These are phyloP conservation scores for Colletotrichum spinosum DNA, from an alignment of 2,329 filamentous ascomycete genomes.

Conservation along the genomic window DNA sequence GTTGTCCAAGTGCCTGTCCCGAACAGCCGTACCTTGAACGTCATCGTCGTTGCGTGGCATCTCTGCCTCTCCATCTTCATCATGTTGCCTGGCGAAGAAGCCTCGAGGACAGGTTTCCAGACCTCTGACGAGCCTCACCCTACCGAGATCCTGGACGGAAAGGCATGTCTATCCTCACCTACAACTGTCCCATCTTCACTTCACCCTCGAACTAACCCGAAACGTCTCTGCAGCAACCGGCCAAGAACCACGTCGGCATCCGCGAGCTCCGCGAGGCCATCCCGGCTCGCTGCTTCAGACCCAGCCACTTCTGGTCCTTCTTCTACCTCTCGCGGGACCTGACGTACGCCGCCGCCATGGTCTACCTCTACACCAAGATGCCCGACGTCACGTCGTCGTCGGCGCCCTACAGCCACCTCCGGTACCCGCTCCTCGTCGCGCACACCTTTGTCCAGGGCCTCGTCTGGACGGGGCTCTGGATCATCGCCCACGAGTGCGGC, in stretches of 20 bases:
- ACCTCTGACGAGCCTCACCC: no score
- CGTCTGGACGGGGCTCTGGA: slow-evolving; percentile 76
- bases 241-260: not conserved
- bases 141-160: no score
- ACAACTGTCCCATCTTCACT: no score
- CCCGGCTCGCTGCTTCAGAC: slow-evolving; percentile 70
- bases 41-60: no score
- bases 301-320: slow-evolving; percentile 61
- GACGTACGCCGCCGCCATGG: slow-evolving; percentile 58
- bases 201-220: no score
- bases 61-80: no score
- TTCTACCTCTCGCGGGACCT: slow-evolving; percentile 68
- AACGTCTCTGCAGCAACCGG: not conserved
- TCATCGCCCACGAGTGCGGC: slow-evolving; percentile 77
- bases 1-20: no score
- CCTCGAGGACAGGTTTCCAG: no score
- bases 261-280: slow-evolving; percentile 59
- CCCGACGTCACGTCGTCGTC: not conserved
- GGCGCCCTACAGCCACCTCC: slow-evolving; percentile 52
- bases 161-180: no score
- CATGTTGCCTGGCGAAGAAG: no score
- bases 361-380: slow-evolving; percentile 45
- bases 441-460: slow-evolving; percentile 75
- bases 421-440: slow-evolving; percentile 63
- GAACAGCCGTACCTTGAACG: no score